A percentile compares a stretch with the other conserved stretches of the same genome.
Evolutionary conservation across 192 early-diverging fungal genomes (phyloP).

Genomic region (Geranomyces variabilis): DNA sequence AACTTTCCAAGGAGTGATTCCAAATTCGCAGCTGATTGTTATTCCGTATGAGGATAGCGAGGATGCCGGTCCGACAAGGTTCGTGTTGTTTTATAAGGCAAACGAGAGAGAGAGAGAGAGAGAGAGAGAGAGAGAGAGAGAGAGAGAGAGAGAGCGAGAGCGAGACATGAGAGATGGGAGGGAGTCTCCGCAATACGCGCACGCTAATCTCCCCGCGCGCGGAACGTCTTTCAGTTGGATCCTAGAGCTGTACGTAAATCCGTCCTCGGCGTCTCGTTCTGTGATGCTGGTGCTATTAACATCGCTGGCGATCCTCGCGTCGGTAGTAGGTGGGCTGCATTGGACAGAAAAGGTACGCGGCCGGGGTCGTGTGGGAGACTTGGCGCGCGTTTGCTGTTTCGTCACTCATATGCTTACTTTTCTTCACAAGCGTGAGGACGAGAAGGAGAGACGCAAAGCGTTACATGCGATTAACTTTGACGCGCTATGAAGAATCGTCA

Average conservation of each 20-base stretch:
- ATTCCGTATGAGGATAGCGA: constrained; percentile 71
- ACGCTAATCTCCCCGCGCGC: neutral
- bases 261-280: constrained; percentile 78
- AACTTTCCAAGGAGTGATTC: constrained; percentile 83
- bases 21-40: constrained; percentile 89
- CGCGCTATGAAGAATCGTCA: constrained; percentile 58
- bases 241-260: constrained; percentile 87
- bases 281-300: constrained; percentile 77
- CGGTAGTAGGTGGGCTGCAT: constrained; percentile 71
- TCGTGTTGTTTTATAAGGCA: too few relatives aligned
- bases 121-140: too few relatives aligned
- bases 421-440: constrained; percentile 68
- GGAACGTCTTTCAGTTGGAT: constrained; percentile 64
- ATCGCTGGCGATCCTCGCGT: constrained; percentile 70
- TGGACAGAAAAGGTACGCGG: constrained; percentile 71
- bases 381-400: too few relatives aligned
- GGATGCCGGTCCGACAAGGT: constrained; percentile 49
- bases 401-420: neutral
- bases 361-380: too few relatives aligned
- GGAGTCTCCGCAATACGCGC: neutral
- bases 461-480: constrained; percentile 92
- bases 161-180: neutral
- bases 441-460: constrained; percentile 73
- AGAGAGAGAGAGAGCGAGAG: too few relatives aligned
- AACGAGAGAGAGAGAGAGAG: too few relatives aligned